Conservation (phyloP, 208 protist genomes). For the Naegleria lovaniensis region DNA sequence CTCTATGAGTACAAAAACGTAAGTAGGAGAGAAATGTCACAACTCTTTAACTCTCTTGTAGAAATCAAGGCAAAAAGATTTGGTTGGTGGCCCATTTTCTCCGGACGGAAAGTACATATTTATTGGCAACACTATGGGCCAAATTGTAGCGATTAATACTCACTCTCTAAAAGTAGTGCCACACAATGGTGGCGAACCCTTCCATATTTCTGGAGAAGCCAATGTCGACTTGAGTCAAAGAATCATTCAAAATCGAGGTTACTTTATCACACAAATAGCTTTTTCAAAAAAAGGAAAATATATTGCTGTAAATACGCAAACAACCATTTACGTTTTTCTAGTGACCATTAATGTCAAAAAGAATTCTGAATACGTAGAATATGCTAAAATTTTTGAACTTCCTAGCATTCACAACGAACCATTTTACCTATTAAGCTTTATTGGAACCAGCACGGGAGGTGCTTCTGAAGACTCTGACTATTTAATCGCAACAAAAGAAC, state of each 20-base stretch:
- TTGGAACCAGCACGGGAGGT: background rate
- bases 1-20: background rate
- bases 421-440: background rate
- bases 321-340: background rate
- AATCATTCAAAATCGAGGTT: background rate
- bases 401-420: background rate
- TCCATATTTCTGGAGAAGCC: background rate
- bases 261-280: background rate
- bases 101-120: background rate
- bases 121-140: background rate
- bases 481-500: background rate
- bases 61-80: background rate
- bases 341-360: background rate
- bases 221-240: background rate
- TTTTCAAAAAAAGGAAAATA: slow-evolving; percentile 7
- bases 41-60: too few relatives aligned
- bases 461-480: background rate
- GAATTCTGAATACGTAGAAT: background rate
- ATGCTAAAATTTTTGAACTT: background rate
- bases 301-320: background rate
- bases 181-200: background rate
- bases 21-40: too few relatives aligned
- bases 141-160: background rate
- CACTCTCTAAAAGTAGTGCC: background rate
- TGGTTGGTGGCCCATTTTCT: background rate